Base-by-base conservation (phyloP, 768 basidiomycete species). In the Kwoniella newhampshirensis region DNA sequence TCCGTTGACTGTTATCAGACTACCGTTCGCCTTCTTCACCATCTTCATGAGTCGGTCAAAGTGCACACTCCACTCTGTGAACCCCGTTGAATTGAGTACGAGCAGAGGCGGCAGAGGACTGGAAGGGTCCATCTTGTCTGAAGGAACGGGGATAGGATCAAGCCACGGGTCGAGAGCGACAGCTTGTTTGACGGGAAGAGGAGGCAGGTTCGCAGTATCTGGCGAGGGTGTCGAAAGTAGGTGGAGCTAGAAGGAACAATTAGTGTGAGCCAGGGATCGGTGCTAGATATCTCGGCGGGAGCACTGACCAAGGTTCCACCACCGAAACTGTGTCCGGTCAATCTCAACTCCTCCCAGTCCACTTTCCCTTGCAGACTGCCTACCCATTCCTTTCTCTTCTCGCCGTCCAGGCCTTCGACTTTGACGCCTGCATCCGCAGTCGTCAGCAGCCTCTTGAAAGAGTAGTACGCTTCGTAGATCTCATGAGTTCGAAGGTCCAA, bases 91-190 rank as follows among this genome's bases (percentile, higher is more conserved):
- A 68, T 88, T 88, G 64, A 92, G 82, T 13, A 89, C 82, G 43
- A 88, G 71, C 64, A 87, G 66, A 6, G 78, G 79, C 12, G 70
- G 68, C 36, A 70, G 66, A 11, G 54, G 50, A 11, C 60, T 62
- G 21, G 56, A 45, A 18, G 59, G 27, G 57, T 59, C 8, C 6
- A 39, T 37, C 15, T 27, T 37, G 46, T 23, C 36, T 0, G 85
- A 27, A 83, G 87, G 36, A 3, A 79, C 72, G 6, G 85, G 81
- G 21, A 89, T 67, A 17, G 89, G 87, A 54, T 91, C 88, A 7
- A 91, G 76, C 89, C 90, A 91, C 18, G 90, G 90, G 75, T 92
- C 90, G 17, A 89, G 81, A 20, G 86, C 79, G 20, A 91, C 69
- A 8, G 81, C 83, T 44, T 82, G 81, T 5, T 78, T 74, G 47